Conservation (phyloP, 1,284 basidiomycete genomes). For the Ceratobasidium sp. region DNA sequence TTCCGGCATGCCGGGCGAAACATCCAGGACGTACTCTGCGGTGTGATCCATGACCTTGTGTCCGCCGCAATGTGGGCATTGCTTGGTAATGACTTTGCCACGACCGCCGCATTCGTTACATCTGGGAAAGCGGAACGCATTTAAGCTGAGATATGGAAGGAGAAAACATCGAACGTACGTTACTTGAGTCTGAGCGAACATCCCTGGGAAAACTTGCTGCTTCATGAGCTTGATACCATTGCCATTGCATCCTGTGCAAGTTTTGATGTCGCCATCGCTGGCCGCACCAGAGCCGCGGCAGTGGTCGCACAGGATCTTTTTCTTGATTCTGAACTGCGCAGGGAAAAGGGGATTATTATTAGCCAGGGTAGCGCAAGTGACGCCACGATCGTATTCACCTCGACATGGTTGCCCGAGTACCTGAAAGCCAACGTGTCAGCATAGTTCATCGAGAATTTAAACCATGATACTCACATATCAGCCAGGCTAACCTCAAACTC, state of each 20-base stretch:
- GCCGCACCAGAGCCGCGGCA: constrained; percentile 92
- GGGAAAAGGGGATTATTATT: not conserved
- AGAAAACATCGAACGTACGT: constrained; percentile 52
- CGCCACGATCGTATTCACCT: constrained; percentile 36
- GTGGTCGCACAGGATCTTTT: constrained; percentile 88
- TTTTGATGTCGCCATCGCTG: constrained; percentile 83
- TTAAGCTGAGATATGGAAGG: not conserved
- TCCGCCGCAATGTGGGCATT: constrained; percentile 84
- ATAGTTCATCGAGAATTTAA: not conserved
- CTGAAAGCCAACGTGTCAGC: constrained; percentile 1
- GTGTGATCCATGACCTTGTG: constrained; percentile 84
- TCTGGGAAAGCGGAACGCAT: constrained; percentile 20
- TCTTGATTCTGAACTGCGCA: constrained; percentile 85
- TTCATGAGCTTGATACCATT: constrained; percentile 83
- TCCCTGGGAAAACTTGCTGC: constrained; percentile 94
- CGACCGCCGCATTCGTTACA: constrained; percentile 82
- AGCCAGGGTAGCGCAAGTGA: not conserved
- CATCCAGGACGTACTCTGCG: constrained; percentile 80
- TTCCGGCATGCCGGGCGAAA: constrained; percentile 89
- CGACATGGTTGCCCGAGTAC: constrained; percentile 42
- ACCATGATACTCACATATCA: constrained; percentile 68
- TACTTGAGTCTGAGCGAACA: constrained; percentile 85
- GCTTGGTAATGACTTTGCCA: constrained; percentile 75
- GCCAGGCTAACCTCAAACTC: constrained; percentile 87
- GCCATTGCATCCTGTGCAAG: constrained; percentile 82